phyloP scores from a whole-genome alignment of 2,329 filamentous ascomycete species.

The Byssothecium circinans region DNA sequence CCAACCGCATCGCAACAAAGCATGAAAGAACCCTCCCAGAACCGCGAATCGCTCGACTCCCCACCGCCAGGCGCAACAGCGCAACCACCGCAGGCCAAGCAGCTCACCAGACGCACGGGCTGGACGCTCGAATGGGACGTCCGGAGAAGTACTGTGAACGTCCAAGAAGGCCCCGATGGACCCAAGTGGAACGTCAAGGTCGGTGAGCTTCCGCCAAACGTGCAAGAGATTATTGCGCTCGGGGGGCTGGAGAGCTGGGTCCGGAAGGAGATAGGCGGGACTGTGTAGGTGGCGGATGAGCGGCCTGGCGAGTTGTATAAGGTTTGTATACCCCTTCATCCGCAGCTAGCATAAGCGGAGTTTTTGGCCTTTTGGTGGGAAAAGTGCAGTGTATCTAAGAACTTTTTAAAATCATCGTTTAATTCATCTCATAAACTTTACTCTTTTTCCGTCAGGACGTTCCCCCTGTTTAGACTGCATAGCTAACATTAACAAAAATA shows the following conservation, averaged over 20 bases:
- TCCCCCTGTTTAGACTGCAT: too few relatives aligned
- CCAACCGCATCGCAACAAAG: constrained; percentile 38
- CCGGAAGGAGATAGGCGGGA: constrained; percentile 63
- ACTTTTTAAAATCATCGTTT: too few relatives aligned
- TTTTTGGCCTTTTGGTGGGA: constrained; percentile 1
- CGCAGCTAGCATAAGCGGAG: constrained; percentile 10
- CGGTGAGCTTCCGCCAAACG: constrained; percentile 78
- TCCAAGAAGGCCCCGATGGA: constrained; percentile 70
- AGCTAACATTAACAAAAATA: too few relatives aligned
- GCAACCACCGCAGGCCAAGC: constrained; percentile 52
- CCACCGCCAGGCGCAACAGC: constrained; percentile 42
- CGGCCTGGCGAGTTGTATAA: constrained; percentile 4
- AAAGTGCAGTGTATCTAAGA: neutral
- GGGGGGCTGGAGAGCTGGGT: constrained; percentile 85
- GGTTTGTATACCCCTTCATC: constrained; percentile 11
- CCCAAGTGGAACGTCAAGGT: constrained; percentile 77
- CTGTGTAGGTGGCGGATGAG: constrained; percentile 14
- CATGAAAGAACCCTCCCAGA: constrained; percentile 56
- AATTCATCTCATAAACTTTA: too few relatives aligned
- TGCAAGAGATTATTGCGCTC: constrained; percentile 64
- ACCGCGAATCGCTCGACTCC: constrained; percentile 55
- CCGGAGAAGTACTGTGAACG: constrained; percentile 66
- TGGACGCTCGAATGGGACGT: constrained; percentile 88
- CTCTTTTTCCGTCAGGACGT: too few relatives aligned
- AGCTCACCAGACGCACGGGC: constrained; percentile 71